Evolutionary conservation across 164 flowering plant genomes (phyloP), one percentile per base, ranked within the genome.

Genomic region (Litsea cubeba): DNA sequence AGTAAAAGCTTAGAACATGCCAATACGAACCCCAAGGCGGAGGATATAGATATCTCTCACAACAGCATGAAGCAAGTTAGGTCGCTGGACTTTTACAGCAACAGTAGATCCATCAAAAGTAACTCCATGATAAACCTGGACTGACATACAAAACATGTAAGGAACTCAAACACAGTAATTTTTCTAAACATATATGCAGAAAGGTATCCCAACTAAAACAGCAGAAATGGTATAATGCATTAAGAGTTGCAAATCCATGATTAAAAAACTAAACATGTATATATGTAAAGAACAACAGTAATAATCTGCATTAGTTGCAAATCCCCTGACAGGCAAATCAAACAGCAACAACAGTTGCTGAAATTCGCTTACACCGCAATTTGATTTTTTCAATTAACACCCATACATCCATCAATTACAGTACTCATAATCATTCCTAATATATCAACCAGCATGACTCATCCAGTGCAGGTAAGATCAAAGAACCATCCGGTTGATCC

Each of bases 21-120:
- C 30, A 62, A 70, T 71, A 88, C 91, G 69, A 75, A 95, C 99
- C 94, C 97, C 99, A 81, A 92, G 84, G 54, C 97, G 97, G 69
- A 95, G 91, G 76, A 95, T 86, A 76, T 90, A 91, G 75, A 92
- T 80, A 82, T 95, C 99, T 24, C 97, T 87, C 72, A 88, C 90
- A 35, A 95, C 99, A 65, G 89, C 87, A 78, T 92, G 98, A 50
- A 63, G 90, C 82, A 95, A 74, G 84, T 92, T 85, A 70, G 99
- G 99, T 60, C 98, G 98, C 82, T 95, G 99, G 81, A 95, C 98
- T 88, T 93, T 95, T 76, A 95, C 82, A 64, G 99, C 99, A 76
- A 95, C 99, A 82, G 62, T 50, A 70, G 26, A 51, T 63, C 99
- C 99, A 84, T 92, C 98, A 77, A 70, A 73, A 10, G 97, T 92